Conservation (phyloP, 805 yeast genomes). For the Barnettozyma wickerhamii region DNA sequence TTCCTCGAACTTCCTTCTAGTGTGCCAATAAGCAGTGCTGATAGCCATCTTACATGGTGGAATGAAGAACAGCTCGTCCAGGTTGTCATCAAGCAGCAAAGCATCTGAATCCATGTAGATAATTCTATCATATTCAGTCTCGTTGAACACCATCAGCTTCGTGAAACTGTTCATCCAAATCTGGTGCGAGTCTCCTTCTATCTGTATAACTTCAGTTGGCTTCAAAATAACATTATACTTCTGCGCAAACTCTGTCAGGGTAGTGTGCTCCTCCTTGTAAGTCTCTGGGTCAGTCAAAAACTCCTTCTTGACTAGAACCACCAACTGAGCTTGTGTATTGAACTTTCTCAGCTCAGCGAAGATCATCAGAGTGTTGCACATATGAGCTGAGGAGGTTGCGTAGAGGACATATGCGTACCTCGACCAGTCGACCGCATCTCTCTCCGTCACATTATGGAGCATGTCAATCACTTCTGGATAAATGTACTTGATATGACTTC, state of each 20-base stretch:
- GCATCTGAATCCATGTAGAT: conserved; percentile 60
- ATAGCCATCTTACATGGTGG: conserved; percentile 45
- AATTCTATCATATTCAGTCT: conserved; percentile 45
- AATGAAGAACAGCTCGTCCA: conserved; percentile 50
- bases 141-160: conserved; percentile 49
- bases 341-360: conserved; percentile 36
- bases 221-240: conserved; percentile 16
- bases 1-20: conserved; percentile 24
- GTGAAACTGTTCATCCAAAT: conserved; percentile 51
- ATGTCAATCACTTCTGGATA: conserved; percentile 23
- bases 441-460: conserved; percentile 14
- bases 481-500: conserved; percentile 19
- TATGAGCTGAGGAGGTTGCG: conserved; percentile 48
- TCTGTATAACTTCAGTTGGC: conserved; percentile 16
- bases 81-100: conserved; percentile 30
- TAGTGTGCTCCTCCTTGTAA: conserved; percentile 9
- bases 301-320: conserved; percentile 37
- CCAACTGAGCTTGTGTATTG: conserved; percentile 41
- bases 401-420: conserved; percentile 55
- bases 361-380: conserved; percentile 50
- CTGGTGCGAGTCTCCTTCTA: conserved; percentile 11
- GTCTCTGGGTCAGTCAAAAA: conserved; percentile 20
- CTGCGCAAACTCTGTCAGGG: conserved; percentile 7
- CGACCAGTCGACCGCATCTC: conserved; percentile 34
- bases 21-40: conserved; percentile 41